Percentiles rank a stretch among this genome's conserved stretches.
Conservation (phyloP, 192 early-diverging fungal genomes). For the Backusella westeae region DNA sequence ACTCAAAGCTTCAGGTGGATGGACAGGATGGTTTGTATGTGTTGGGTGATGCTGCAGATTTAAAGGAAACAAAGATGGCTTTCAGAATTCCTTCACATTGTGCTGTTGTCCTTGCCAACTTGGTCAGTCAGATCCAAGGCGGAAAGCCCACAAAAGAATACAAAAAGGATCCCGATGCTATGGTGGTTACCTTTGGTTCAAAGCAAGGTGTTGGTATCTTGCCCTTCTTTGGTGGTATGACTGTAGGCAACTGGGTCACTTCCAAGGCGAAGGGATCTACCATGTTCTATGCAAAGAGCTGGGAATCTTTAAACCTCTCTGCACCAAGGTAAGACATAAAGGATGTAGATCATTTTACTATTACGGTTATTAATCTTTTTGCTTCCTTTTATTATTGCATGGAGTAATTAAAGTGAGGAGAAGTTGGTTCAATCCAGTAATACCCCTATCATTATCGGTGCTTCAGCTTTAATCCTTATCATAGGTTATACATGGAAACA, state of each 20-base stretch:
- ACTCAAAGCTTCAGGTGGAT: constrained; percentile 28
- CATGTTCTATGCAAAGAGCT: not conserved
- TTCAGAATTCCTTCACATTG: constrained; percentile 22
- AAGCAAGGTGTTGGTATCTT: not conserved
- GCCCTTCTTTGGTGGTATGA: not conserved
- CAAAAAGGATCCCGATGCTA: constrained; percentile 16
- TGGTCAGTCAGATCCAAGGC: constrained; percentile 13
- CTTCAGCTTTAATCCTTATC: not conserved
- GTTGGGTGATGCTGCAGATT: constrained; percentile 35
- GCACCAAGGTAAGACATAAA: not conserved
- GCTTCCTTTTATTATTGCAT: not conserved
- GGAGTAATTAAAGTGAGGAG: not conserved
- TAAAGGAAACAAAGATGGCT: constrained; percentile 37
- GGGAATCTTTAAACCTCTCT: not conserved
- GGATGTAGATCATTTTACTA: not conserved
- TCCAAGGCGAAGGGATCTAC: not conserved
- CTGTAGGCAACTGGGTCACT: not conserved
- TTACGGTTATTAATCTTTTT: not conserved
- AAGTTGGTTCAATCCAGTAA: not conserved
- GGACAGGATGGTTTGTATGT: constrained; percentile 31
- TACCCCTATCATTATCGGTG: not conserved
- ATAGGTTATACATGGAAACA: not conserved
- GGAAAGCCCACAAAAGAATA: constrained; percentile 29
- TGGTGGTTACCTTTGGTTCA: constrained; percentile 30
- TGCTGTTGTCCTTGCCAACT: constrained; percentile 18